phyloP scores from a whole-genome alignment of 2,329 filamentous ascomycete genomes.

The Cladosporium cucumerinum region DNA sequence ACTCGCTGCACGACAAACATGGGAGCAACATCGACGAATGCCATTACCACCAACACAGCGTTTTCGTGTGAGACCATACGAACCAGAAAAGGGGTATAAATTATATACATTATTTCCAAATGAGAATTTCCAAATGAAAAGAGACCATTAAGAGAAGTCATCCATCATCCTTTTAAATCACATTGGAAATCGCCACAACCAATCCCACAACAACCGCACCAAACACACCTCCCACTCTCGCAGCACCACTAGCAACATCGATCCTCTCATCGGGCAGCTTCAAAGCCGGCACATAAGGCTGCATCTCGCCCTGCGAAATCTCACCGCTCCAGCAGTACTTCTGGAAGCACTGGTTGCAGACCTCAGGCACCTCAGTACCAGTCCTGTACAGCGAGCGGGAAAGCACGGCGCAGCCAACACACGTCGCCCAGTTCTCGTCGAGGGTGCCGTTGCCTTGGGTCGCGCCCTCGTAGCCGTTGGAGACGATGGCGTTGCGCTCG shows the following conservation, averaged over 20 bases:
- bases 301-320: constrained; percentile 32
- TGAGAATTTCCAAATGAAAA: too few species aligned
- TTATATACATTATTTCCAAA: too few species aligned
- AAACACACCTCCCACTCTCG: background rate
- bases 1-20: background rate
- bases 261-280: constrained; percentile 23
- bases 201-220: background rate
- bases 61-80: too few species aligned
- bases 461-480: constrained; percentile 79
- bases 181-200: background rate
- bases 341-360: constrained; percentile 73
- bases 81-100: too few species aligned
- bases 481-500: constrained; percentile 74
- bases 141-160: too few species aligned
- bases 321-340: constrained; percentile 95
- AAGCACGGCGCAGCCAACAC: constrained; percentile 84
- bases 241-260: constrained; percentile 19
- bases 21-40: background rate
- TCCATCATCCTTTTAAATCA: background rate
- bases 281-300: constrained; percentile 27
- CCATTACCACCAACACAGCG: background rate
- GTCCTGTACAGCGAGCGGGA: constrained; percentile 72
- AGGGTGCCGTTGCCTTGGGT: constrained; percentile 79
- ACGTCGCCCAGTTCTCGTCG: constrained; percentile 70
- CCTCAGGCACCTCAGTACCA: constrained; percentile 62